Conservation (phyloP, 225 moss, liverwort and hornwort species). For the Thuidium tamariscinum region DNA sequence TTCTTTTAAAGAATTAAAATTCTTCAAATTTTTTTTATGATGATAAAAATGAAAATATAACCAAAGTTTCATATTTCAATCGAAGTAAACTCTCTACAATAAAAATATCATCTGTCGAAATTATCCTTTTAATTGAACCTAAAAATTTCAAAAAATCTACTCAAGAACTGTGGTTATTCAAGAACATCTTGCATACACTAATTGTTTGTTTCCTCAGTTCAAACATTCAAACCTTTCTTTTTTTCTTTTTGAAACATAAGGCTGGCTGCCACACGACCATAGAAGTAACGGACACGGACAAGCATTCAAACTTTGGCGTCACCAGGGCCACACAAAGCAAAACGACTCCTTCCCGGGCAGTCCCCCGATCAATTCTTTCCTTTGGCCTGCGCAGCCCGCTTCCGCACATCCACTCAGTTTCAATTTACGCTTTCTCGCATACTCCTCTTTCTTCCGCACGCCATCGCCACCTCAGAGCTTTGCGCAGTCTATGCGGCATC, state of each 20-base stretch:
- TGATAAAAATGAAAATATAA: rapidly evolving
- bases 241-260: neutral
- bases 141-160: neutral
- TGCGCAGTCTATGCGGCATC: neutral
- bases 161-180: neutral
- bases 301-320: neutral
- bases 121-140: neutral
- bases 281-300: neutral
- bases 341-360: neutral
- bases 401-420: neutral
- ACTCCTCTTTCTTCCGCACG: neutral
- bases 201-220: neutral
- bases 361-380: neutral
- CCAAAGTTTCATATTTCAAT: neutral
- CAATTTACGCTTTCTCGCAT: neutral
- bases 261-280: neutral
- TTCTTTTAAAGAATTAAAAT: too few relatives aligned
- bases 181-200: neutral
- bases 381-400: neutral
- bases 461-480: neutral
- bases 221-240: neutral
- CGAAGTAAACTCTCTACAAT: neutral
- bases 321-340: neutral
- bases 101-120: rapidly evolving
- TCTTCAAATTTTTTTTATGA: neutral